Conservation (phyloP, 1,139 yeast species). For the Sugiyamaella grinbergsii region DNA sequence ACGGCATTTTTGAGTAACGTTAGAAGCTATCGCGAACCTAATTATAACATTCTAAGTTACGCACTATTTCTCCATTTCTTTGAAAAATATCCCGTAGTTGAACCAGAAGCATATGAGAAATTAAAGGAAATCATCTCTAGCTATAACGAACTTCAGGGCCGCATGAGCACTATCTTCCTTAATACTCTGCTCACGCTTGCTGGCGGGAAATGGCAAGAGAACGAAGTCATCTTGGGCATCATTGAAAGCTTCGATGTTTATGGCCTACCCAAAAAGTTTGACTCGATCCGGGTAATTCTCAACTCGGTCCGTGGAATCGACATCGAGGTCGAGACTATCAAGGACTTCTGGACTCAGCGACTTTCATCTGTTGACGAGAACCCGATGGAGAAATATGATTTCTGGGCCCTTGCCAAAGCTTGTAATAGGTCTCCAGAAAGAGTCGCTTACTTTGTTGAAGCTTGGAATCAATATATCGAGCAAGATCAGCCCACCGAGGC, state of each 20-base stretch:
- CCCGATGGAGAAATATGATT: constrained; percentile 68
- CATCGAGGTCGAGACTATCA: constrained; percentile 56
- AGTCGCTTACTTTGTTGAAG: constrained; percentile 22
- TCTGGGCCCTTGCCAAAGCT: constrained; percentile 66
- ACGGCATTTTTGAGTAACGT: constrained; percentile 58
- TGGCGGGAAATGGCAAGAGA: constrained; percentile 64
- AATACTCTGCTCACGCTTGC: constrained; percentile 74
- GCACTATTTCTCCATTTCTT: constrained; percentile 70
- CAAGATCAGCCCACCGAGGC: constrained; percentile 15
- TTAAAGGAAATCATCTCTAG: constrained; percentile 60
- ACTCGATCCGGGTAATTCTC: constrained; percentile 72
- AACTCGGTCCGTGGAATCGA: constrained; percentile 73
- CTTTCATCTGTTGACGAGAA: constrained; percentile 49
- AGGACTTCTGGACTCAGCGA: constrained; percentile 60
- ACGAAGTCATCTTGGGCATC: constrained; percentile 63
- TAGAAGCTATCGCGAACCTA: constrained; percentile 52
- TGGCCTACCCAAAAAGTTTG: constrained; percentile 63
- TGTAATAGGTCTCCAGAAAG: constrained; percentile 30
- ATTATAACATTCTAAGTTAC: constrained; percentile 67
- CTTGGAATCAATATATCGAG: constrained; percentile 18
- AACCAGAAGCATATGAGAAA: constrained; percentile 57
- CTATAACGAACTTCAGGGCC: constrained; percentile 58
- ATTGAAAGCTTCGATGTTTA: constrained; percentile 62
- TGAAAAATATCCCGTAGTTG: constrained; percentile 55
- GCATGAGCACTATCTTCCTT: constrained; percentile 70